Base-by-base conservation (phyloP, 352 stramenopile species). In the Globisporangium splendens region DNA sequence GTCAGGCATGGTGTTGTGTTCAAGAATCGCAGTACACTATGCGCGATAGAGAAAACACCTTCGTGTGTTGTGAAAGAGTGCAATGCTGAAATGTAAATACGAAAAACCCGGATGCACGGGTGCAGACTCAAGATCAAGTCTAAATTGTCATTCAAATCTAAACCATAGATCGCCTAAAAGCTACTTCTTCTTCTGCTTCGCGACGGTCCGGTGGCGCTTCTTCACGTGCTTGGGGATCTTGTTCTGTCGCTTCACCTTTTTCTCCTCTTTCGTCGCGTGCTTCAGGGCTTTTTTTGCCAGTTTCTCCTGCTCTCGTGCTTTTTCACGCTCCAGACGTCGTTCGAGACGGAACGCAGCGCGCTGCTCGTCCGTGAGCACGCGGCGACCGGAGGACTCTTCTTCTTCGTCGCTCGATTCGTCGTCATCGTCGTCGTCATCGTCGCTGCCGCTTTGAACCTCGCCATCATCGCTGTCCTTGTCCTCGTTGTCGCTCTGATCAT, bases 191-290 rank as follows among this genome's bases (percentile, higher is more conserved):
- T 95, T 97, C 62, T 92, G 82, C 60, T 98, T 96, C 0, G 91
- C 80, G 56, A 98, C 86, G 61, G 98, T 98, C 66, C 98, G 98
- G 61, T 97, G 91, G 56, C 91, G 86, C 71, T 99, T 98, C 85
- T 99, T 99, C 53, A 99, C 78, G 68, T 99, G 97, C 78, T 99
- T 99, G 46, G 97, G 97, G 57, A 99, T 98, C 69, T 99, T 99
- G 24, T 74, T 97, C 74, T 97, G 86, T 18, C 96, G 87, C 63
- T 98, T 96, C 62, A 93, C 79, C 50, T 90, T 92, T 56, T 96
- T 95, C 49, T 91, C 82, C 52, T 98, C 92, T 68, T 98, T 99
- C 0, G 96, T 84, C 54, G 88, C 73, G 62, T 98, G 97, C 68
- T 99, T 99, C 60, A 98, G 96, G n/a, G 84, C 81, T 75, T 97